Base-by-base conservation (phyloP, 306 rosid species). In the Calophaca sinica region DNA sequence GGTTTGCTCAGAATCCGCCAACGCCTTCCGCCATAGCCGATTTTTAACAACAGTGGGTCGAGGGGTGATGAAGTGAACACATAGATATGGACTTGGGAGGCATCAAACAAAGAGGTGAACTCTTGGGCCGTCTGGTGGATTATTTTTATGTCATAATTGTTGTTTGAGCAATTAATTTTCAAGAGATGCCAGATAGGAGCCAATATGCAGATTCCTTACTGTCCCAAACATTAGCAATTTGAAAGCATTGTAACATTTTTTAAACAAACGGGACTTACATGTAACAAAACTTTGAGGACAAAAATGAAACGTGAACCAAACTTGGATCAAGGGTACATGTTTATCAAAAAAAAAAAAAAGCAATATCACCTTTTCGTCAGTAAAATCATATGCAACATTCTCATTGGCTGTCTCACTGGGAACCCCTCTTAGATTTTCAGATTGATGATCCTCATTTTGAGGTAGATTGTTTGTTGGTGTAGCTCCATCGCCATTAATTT, bases 291-390 rank as follows among this genome's bases (percentile, higher is more conserved):
- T 15, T 11, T 3, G 10, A n/a, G 36, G 39, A 52, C 33, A 12
- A 63, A 48, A 49, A 36, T 35, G 28, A 61, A 60, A 73, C 28
- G 13, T 32, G 45, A 73, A 35, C 33, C 49, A 48, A 7, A 44
- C 33, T 35, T 26, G 38, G 51, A 76, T 11, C 44, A 32, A 11
- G 50, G 50, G 4, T 62, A 53, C 20, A 9, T 9, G 13, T 35
- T 62, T 52, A 69, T 29, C 63, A 36, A 36, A 64, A 57, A 29
- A 45, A 62, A 74, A 71, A 42, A 81, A 63, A 51, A 48, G 4
- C 42, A 81, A 15, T 67, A 72, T 76, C 78, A 92, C 98, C 90
- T 86, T 88, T 81, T 88, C 97, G 42, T 94, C 98, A 58, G 83
- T 84, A 79, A 92, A 94, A 80, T 90, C 93, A 84, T 83, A 92